phyloP scores from a whole-genome alignment of 2,329 filamentous ascomycete species.

The Paraphaeosphaeria sporulosa region DNA sequence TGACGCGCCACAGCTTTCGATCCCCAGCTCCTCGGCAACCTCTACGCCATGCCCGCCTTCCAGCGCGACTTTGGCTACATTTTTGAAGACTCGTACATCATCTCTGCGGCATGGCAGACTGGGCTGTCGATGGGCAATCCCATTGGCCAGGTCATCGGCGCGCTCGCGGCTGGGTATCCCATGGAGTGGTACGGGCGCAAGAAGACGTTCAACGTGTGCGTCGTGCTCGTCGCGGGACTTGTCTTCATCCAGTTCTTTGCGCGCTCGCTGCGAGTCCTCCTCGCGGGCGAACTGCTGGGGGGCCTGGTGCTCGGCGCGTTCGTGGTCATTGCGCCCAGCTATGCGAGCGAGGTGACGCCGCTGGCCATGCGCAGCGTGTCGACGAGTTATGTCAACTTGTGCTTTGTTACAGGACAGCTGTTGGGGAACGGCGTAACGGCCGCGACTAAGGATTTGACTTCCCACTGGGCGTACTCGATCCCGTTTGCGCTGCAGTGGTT shows the following conservation, averaged over 20 bases:
- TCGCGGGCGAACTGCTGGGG: slow-evolving; percentile 67
- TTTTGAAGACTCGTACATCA: slow-evolving; percentile 53
- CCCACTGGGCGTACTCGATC: slow-evolving; percentile 72
- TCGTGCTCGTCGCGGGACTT: slow-evolving; percentile 47
- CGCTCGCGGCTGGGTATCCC: slow-evolving; percentile 52
- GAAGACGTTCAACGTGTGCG: slow-evolving; percentile 31
- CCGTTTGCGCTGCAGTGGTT: slow-evolving; percentile 75
- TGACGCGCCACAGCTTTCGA: slow-evolving; percentile 59
- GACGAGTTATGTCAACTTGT: slow-evolving; percentile 68
- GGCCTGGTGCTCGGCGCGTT: slow-evolving; percentile 68
- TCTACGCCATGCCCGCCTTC: slow-evolving; percentile 68
- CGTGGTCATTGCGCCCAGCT: slow-evolving; percentile 65
- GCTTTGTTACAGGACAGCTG: slow-evolving; percentile 69
- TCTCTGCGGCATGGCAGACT: slow-evolving; percentile 51
- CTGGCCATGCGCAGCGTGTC: slow-evolving; percentile 64
- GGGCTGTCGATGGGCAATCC: slow-evolving; percentile 60
- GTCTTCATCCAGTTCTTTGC: slow-evolving; percentile 72
- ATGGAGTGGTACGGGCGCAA: slow-evolving; percentile 49
- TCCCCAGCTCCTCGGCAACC: slow-evolving; percentile 68
- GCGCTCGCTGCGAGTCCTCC: slow-evolving; percentile 61
- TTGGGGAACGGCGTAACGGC: slow-evolving; percentile 55
- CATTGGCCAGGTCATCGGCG: slow-evolving; percentile 65
- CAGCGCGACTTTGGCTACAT: slow-evolving; percentile 63
- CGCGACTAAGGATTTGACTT: slow-evolving; percentile 37
- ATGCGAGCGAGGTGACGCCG: slow-evolving; percentile 72